Conservation (phyloP, 2,329 filamentous ascomycete genomes). For the Davidsoniella australis region DNA sequence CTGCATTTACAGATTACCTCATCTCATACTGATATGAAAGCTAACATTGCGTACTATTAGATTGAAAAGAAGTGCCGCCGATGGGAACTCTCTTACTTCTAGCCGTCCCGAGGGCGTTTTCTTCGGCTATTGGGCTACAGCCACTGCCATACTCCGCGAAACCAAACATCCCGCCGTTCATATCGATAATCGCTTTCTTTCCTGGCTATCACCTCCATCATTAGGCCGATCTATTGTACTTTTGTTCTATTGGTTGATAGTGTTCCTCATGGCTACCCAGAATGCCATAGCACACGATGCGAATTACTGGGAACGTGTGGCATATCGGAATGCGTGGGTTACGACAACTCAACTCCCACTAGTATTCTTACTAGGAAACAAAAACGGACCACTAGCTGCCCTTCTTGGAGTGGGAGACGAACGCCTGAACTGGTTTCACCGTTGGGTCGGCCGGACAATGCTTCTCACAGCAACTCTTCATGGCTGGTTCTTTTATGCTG, state of each 20-base stretch:
- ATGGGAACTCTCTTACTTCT: slow-evolving; percentile 27
- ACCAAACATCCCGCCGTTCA: slow-evolving; percentile 33
- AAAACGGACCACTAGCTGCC: slow-evolving; percentile 37
- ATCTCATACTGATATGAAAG: not conserved
- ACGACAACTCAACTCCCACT: slow-evolving; percentile 47
- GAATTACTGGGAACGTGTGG: slow-evolving; percentile 46
- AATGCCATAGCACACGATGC: slow-evolving; percentile 32
- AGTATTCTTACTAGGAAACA: slow-evolving; percentile 43
- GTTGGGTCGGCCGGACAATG: slow-evolving; percentile 54
- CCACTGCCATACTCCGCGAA: slow-evolving; percentile 40
- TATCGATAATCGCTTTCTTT: slow-evolving; percentile 27
- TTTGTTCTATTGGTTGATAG: slow-evolving; percentile 38
- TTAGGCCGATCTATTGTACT: slow-evolving; percentile 38
- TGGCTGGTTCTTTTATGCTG: slow-evolving; percentile 49
- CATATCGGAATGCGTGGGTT: slow-evolving; percentile 51
- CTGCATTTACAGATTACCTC: not conserved
- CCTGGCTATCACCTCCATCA: slow-evolving; percentile 41
- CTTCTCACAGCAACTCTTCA: slow-evolving; percentile 52
- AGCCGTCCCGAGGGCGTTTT: slow-evolving; percentile 32
- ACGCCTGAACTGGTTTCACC: slow-evolving; percentile 55
- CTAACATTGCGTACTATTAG: slow-evolving; percentile 19
- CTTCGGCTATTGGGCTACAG: slow-evolving; percentile 38
- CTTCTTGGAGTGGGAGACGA: slow-evolving; percentile 50
- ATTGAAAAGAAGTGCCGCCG: slow-evolving; percentile 27
- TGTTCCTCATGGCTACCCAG: slow-evolving; percentile 39